Percentiles rank a stretch among this genome's conserved stretches.
phyloP scores from a whole-genome alignment of 2,329 filamentous ascomycete species.

The Exophiala spinifera region DNA sequence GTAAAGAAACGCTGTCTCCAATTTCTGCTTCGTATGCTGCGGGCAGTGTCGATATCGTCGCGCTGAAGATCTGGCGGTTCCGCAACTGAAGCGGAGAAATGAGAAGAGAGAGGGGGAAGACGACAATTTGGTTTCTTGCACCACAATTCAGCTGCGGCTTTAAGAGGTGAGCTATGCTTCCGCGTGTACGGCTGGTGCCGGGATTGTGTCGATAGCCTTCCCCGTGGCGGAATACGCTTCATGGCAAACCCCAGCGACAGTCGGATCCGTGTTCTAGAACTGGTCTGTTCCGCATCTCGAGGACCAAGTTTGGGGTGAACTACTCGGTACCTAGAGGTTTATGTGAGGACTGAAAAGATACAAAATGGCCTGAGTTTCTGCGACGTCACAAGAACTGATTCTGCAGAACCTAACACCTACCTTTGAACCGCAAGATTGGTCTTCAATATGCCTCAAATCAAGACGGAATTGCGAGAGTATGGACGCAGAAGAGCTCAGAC shows the following conservation, averaged over 20 bases:
- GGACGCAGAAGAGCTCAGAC: constrained; percentile 44
- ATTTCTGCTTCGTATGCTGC: neutral
- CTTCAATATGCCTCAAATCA: constrained; percentile 40
- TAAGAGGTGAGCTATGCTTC: neutral
- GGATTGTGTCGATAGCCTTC: no score
- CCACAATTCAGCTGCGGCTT: neutral
- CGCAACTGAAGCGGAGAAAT: constrained; percentile 8
- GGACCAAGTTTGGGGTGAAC: constrained; percentile 50
- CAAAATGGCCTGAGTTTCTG: neutral
- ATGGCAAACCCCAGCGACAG: neutral
- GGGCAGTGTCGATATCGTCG: neutral
- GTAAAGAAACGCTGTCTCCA: neutral
- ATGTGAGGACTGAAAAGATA: neutral
- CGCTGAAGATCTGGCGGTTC: neutral
- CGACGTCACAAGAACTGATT: neutral
- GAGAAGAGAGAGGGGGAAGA: constrained; percentile 1
- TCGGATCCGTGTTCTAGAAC: constrained; percentile 5
- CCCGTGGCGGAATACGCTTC: neutral
- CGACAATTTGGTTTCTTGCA: neutral
- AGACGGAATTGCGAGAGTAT: constrained; percentile 40
- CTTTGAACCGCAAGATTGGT: constrained; percentile 32
- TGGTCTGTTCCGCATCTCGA: constrained; percentile 23
- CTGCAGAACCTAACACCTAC: no score
- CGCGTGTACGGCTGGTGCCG: neutral
- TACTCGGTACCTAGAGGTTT: constrained; percentile 41